phyloP scores from a whole-genome alignment of 1,139 yeast species.

The Pichia sp. region DNA sequence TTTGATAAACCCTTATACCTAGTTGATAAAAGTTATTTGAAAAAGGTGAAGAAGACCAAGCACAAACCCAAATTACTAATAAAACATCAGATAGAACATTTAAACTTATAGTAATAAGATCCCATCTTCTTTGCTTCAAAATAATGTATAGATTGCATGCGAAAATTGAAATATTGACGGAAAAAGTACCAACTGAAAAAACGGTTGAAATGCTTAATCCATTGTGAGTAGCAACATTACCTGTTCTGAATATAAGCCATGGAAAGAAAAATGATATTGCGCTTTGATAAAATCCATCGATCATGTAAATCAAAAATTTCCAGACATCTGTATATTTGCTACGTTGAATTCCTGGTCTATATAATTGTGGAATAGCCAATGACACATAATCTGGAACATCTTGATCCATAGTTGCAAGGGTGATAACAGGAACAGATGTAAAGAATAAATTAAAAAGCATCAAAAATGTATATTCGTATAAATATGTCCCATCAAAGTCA shows the following conservation, averaged over 20 bases:
- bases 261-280: constrained; percentile 52
- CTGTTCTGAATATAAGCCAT: constrained; percentile 40
- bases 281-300: constrained; percentile 54
- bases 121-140: constrained; percentile 56
- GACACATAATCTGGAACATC: constrained; percentile 56
- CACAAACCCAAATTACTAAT: constrained; percentile 59
- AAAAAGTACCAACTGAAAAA: constrained; percentile 51
- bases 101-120: constrained; percentile 47
- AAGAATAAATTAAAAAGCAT: constrained; percentile 63
- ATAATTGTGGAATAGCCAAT: constrained; percentile 52
- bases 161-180: constrained; percentile 43
- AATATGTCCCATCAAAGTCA: constrained; percentile 55
- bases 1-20: constrained; percentile 50
- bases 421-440: constrained; percentile 56
- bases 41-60: constrained; percentile 43
- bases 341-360: constrained; percentile 41
- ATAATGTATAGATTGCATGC: constrained; percentile 50
- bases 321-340: constrained; percentile 43
- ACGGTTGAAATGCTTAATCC: constrained; percentile 52
- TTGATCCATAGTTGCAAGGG: constrained; percentile 54
- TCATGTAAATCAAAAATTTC: constrained; percentile 50
- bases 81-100: constrained; percentile 44
- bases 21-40: constrained; percentile 46
- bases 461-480: constrained; percentile 55
- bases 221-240: constrained; percentile 39